A percentile compares a stretch with the other conserved stretches of the same genome.
Evolutionary conservation across 83 land plant species (phyloP).

Genomic region (Thuja plicata): DNA sequence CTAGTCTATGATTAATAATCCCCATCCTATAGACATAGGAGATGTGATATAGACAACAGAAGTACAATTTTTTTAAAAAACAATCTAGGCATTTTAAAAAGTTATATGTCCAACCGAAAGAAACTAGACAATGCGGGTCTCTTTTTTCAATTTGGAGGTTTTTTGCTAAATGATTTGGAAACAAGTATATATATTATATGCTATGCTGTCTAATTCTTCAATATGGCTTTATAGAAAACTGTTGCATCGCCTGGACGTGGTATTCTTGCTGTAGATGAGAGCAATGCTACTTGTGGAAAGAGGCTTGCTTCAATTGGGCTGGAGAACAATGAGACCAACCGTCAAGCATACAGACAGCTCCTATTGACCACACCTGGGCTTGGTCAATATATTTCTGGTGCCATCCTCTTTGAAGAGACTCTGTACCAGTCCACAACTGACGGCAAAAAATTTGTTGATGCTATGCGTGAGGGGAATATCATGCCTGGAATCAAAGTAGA

Average conservation of each 20-base stretch:
- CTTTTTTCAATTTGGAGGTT: neutral
- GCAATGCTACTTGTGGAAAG: conserved; percentile 65
- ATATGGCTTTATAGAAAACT: conserved; percentile 37
- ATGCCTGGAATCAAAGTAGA: conserved; percentile 66
- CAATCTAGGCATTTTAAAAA: neutral
- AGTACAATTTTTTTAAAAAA: neutral
- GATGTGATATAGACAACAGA: neutral
- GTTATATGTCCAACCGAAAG: neutral
- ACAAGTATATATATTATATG: neutral
- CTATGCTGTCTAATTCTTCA: neutral
- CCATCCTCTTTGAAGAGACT: conserved; percentile 64
- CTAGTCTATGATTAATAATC: neutral
- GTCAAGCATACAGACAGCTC: conserved; percentile 50
- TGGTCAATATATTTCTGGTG: conserved; percentile 54
- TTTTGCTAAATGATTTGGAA: neutral
- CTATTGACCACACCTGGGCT: conserved; percentile 47
- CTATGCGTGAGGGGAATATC: conserved; percentile 39
- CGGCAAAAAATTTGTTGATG: conserved; percentile 58
- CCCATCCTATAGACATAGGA: neutral
- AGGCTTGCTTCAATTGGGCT: conserved; percentile 63
- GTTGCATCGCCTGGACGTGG: conserved; percentile 68
- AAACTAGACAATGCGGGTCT: neutral
- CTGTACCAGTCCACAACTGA: conserved; percentile 56
- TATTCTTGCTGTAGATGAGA: conserved; percentile 69
- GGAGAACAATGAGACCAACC: conserved; percentile 64